Evolutionary conservation across 2,329 filamentous ascomycete genomes (phyloP).

Genomic region (Xylaria sp.): DNA sequence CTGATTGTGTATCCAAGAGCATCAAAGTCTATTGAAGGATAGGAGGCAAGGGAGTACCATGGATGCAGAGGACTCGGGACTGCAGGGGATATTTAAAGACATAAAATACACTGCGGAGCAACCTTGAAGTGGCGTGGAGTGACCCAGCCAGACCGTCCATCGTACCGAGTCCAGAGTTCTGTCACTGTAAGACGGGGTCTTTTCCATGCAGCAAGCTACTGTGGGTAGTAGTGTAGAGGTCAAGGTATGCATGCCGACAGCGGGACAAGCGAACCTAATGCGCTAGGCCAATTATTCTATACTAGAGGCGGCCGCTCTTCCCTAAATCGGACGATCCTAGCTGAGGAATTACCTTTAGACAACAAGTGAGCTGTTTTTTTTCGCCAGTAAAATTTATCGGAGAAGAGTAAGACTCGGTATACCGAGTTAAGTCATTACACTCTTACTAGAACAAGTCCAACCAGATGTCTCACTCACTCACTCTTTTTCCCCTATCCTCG

Average conservation of each 20-base stretch:
- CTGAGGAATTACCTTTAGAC: neutral
- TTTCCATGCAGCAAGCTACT: conserved; percentile 13
- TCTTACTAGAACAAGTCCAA: neutral
- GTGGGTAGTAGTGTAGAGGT: neutral
- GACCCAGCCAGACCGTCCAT: conserved; percentile 23
- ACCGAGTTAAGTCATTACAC: neutral
- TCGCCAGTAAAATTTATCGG: neutral
- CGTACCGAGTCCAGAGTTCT: conserved; percentile 6
- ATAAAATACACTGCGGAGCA: neutral
- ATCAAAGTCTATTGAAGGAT: conserved; percentile 10
- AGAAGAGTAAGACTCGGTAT: neutral
- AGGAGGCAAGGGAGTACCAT: neutral
- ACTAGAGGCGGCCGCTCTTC: conserved; percentile 21
- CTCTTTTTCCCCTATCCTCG: too few species aligned
- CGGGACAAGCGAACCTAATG: conserved; percentile 14
- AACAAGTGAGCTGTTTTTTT: conserved; percentile 10
- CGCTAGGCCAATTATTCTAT: conserved; percentile 8
- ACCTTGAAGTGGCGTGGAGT: conserved; percentile 12
- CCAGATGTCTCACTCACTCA: neutral
- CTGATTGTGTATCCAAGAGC: conserved; percentile 12
- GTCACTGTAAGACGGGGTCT: conserved; percentile 4
- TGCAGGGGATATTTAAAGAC: conserved; percentile 33
- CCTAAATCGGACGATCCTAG: conserved; percentile 30
- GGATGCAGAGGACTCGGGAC: conserved; percentile 9
- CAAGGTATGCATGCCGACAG: conserved; percentile 10